These are phyloP conservation scores for Colletotrichum phormii DNA, from an alignment of 2,329 filamentous ascomycete species.

Conservation along the genomic window DNA sequence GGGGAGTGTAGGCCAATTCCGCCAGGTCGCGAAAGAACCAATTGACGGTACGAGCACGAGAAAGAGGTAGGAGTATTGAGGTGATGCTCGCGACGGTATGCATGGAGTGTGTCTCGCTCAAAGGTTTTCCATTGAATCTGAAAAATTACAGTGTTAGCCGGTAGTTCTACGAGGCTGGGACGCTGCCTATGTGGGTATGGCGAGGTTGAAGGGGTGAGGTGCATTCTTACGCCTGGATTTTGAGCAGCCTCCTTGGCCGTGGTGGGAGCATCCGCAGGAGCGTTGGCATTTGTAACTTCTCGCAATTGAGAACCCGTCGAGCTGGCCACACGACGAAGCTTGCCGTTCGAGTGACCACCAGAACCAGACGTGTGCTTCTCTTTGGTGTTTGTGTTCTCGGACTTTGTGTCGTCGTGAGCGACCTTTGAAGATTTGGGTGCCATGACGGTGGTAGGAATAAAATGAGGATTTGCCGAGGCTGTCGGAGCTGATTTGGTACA, in stretches of 20 bases:
- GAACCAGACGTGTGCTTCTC: slow-evolving; percentile 55
- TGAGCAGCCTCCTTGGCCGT: slow-evolving; percentile 31
- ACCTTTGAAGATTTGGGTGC: slow-evolving; percentile 60
- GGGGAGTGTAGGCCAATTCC: slow-evolving; percentile 79
- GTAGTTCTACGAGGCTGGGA: slow-evolving; percentile 3
- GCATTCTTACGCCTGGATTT: slow-evolving; percentile 30
- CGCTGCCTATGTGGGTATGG: neutral
- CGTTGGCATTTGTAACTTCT: slow-evolving; percentile 44
- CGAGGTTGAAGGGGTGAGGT: slow-evolving; percentile 1
- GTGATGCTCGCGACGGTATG: slow-evolving; percentile 80
- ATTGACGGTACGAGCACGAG: slow-evolving; percentile 70
- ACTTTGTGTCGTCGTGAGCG: slow-evolving; percentile 56
- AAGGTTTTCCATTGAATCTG: slow-evolving; percentile 76
- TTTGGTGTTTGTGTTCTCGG: slow-evolving; percentile 53
- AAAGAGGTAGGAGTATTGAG: slow-evolving; percentile 79
- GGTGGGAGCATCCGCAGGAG: slow-evolving; percentile 40
- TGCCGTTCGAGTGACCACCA: slow-evolving; percentile 57
- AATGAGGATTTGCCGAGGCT: slow-evolving; percentile 5
- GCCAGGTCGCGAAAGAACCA: slow-evolving; percentile 69
- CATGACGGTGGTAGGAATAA: slow-evolving; percentile 46
- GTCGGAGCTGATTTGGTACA: slow-evolving; percentile 50
- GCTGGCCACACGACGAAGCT: slow-evolving; percentile 67
- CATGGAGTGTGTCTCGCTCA: slow-evolving; percentile 75
- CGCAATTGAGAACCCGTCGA: slow-evolving; percentile 52
- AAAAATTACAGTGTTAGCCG: slow-evolving; percentile 23